Evolutionary conservation across 2,329 filamentous ascomycete genomes (phyloP), one percentile per base, ranked within the genome.

Genomic region (Cladosporium sp.): DNA sequence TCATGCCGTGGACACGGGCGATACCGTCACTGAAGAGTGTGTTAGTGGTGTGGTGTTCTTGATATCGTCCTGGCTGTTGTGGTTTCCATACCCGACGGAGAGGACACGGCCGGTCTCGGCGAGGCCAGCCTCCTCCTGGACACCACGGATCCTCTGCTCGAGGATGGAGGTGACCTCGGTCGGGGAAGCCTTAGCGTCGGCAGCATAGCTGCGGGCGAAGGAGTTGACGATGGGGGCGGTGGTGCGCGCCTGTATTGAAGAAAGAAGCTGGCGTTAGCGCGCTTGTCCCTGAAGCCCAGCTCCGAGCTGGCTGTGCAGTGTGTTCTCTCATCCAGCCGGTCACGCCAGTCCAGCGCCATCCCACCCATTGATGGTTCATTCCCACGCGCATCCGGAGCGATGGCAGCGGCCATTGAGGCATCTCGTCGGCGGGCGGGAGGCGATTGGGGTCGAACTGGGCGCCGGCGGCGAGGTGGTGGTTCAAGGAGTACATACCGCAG

Each of bases 81-180:
- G 38, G 22, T 41, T 42, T 57, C 85, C 90, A 72, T 94, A 97
- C 92, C 92, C 92, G 75, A 98, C 90, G 70, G 91, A 96, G 67
- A 98, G 85, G 70, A 98, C 93, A 78, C 92, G 90, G 72, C 93
- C 93, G 71, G 93, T 98, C 86, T 98, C 93, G 74, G 93, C 90
- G 67, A 98, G 87, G 73, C 83, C 84, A 71, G 88, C 81, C 81
- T 97, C 93, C 79, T 97, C 93, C 77, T 95, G 88, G 64, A 97
- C 89, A 81, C 93, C 93, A 72, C 93, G 88, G 71, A 98, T 98
- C 77, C 91, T 84, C 84, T 97, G 92, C 82, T 97, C 93, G 72
- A 98, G 88, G 76, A 98, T 97, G 66, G 92, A 96, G 65, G 93
- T 97, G 67, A 97, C 92, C 82, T 98, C 93, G 68, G 92, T 98